Conservation (phyloP, 768 basidiomycete genomes). For the Sarcodon aspratus region DNA sequence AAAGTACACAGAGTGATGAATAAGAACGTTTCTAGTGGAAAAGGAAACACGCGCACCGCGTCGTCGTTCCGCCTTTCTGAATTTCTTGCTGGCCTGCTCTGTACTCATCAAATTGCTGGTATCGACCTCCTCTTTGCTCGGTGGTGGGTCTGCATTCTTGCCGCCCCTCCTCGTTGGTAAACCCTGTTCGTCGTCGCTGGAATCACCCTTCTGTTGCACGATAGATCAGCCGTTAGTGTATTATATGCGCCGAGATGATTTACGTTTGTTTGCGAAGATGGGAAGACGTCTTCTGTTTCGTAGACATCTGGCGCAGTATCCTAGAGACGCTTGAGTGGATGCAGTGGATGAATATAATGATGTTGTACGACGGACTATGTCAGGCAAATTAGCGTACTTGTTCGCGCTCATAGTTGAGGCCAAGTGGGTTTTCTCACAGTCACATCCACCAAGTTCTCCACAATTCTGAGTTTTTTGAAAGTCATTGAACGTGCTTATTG, state of each 20-base stretch:
- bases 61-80: constrained; percentile 60
- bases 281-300: constrained; percentile 77
- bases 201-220: constrained; percentile 41
- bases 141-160: constrained; percentile 25
- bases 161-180: constrained; percentile 26
- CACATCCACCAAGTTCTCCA: not conserved
- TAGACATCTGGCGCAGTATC: constrained; percentile 89
- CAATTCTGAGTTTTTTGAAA: not conserved
- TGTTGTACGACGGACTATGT: constrained; percentile 55
- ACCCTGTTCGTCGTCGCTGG: constrained; percentile 53
- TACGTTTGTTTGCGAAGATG: constrained; percentile 39
- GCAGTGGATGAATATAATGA: not conserved
- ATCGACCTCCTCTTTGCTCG: constrained; percentile 56
- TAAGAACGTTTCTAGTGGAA: not conserved
- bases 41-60: constrained; percentile 17
- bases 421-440: not conserved
- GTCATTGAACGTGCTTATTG: no score
- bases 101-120: constrained; percentile 47
- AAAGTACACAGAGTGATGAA: not conserved
- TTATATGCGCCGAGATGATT: constrained; percentile 11
- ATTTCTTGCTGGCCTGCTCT: constrained; percentile 59
- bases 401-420: constrained; percentile 21
- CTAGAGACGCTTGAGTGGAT: constrained; percentile 25
- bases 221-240: not conserved
- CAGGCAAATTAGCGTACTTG: constrained; percentile 87